Evolutionary conservation across 2,329 filamentous ascomycete genomes (phyloP).

Genomic region (Clonostachys byssicola): DNA sequence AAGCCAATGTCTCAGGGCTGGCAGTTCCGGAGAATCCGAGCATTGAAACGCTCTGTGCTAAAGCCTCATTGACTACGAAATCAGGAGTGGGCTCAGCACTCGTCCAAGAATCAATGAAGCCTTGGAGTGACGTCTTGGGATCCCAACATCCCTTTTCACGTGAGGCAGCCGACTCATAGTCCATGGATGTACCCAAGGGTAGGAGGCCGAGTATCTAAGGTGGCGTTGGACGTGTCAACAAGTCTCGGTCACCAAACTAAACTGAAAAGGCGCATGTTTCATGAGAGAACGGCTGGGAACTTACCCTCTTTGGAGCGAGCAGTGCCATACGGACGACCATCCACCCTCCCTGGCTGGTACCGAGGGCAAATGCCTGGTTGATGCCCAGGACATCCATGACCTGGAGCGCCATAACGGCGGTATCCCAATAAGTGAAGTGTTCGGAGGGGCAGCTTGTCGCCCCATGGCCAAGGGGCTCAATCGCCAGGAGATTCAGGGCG

Average conservation of each 20-base stretch:
- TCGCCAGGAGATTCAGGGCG: constrained; percentile 42
- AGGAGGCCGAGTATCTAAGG: constrained; percentile 40
- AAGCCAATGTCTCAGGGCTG: constrained; percentile 26
- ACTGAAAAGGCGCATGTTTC: background rate
- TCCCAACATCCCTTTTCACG: constrained; percentile 46
- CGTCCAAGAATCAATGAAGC: constrained; percentile 37
- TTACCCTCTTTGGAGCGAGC: constrained; percentile 40
- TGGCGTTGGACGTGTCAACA: background rate
- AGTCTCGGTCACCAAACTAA: background rate
- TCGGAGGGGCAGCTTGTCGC: constrained; percentile 31
- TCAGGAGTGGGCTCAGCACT: constrained; percentile 31
- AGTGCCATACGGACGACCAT: constrained; percentile 45
- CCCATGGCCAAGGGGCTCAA: constrained; percentile 50
- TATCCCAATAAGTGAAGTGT: constrained; percentile 53
- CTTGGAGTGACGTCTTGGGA: constrained; percentile 29
- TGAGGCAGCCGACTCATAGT: constrained; percentile 42
- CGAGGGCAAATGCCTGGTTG: constrained; percentile 41
- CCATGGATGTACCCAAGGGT: constrained; percentile 46
- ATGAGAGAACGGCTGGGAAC: constrained; percentile 3
- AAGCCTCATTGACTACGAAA: constrained; percentile 41
- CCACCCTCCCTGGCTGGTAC: constrained; percentile 50
- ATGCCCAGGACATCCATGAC: constrained; percentile 46
- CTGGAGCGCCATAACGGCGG: constrained; percentile 49
- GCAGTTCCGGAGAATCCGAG: constrained; percentile 40
- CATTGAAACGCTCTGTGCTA: constrained; percentile 35